These are phyloP conservation scores for Ustilaginoidea virens DNA, from an alignment of 2,329 filamentous ascomycete genomes.

Conservation along the genomic window DNA sequence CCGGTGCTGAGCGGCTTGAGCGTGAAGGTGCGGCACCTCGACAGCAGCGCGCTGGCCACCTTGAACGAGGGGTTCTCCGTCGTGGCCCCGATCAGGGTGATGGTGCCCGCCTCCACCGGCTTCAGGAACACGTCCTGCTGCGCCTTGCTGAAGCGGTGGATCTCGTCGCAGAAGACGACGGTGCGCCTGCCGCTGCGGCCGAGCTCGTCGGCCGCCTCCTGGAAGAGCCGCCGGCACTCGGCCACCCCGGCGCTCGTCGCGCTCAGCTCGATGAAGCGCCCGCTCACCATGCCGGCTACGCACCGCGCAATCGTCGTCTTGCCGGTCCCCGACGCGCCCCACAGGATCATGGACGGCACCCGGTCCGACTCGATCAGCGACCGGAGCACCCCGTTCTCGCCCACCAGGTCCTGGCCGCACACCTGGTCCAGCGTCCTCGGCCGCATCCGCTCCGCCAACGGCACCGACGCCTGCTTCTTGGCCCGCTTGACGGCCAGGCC, in stretches of 20 bases:
- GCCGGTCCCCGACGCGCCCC: constrained; percentile 68
- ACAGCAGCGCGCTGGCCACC: constrained; percentile 73
- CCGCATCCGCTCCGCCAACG: constrained; percentile 87
- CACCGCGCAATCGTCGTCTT: constrained; percentile 89
- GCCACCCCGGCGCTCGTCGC: constrained; percentile 76
- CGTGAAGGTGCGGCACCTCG: constrained; percentile 82
- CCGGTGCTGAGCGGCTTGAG: constrained; percentile 58
- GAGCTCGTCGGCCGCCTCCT: constrained; percentile 68
- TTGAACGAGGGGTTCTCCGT: constrained; percentile 97
- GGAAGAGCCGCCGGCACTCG: constrained; percentile 86
- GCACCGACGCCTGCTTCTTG: constrained; percentile 58
- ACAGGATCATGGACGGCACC: constrained; percentile 90
- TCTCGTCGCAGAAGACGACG: constrained; percentile 96
- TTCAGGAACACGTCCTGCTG: constrained; percentile 93
- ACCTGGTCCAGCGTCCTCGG: constrained; percentile 74
- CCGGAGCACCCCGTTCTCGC: constrained; percentile 66
- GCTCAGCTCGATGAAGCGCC: constrained; percentile 89
- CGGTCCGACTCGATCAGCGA: constrained; percentile 73
- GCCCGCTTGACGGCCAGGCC: constrained; percentile 39
- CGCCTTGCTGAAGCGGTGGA: constrained; percentile 77
- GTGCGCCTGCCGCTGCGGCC: constrained; percentile 74
- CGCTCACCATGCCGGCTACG: constrained; percentile 67
- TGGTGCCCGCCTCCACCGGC: constrained; percentile 78
- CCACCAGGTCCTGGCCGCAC: constrained; percentile 83
- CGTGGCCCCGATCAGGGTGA: constrained; percentile 87